Evolutionary conservation across 2,329 filamentous ascomycete species (phyloP).

Genomic region (Hortaea sp.): DNA sequence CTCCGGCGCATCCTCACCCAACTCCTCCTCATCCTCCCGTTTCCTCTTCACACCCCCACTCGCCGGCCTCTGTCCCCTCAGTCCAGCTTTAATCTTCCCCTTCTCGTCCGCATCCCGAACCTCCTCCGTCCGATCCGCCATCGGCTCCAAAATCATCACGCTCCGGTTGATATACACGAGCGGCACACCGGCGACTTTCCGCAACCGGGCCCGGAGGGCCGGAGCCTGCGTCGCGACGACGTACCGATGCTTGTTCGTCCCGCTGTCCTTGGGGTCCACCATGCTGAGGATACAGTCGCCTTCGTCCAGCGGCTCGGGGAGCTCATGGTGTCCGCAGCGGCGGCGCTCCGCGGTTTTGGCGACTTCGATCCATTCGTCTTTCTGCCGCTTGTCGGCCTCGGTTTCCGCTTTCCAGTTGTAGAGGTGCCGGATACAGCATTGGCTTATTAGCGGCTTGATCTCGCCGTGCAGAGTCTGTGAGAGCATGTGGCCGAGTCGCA

Average conservation of each 20-base stretch:
- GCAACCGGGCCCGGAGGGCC: conserved; percentile 53
- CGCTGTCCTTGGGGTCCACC: conserved; percentile 64
- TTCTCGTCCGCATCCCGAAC: conserved; percentile 59
- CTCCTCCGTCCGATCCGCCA: conserved; percentile 57
- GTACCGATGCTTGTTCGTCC: conserved; percentile 68
- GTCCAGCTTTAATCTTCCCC: conserved; percentile 61
- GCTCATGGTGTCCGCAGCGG: conserved; percentile 67
- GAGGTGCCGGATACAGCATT: conserved; percentile 70
- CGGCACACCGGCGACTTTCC: conserved; percentile 61
- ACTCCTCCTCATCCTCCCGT: conserved; percentile 19
- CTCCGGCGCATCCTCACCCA: conserved; percentile 8
- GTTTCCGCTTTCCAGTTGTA: conserved; percentile 40
- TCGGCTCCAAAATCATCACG: conserved; percentile 70
- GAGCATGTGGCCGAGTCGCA: conserved; percentile 70
- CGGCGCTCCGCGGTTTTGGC: conserved; percentile 68
- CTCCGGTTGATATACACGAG: conserved; percentile 69
- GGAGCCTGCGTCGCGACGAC: conserved; percentile 65
- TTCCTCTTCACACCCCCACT: conserved; percentile 20
- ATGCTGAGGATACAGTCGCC: conserved; percentile 63
- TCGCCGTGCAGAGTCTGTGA: conserved; percentile 78
- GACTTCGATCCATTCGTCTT: conserved; percentile 55
- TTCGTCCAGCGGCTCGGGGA: conserved; percentile 59
- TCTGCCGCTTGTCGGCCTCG: conserved; percentile 18
- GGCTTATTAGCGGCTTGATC: conserved; percentile 76
- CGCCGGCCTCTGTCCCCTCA: conserved; percentile 33